These are phyloP conservation scores for Cyclotella choctawhatcheeana DNA, from an alignment of 108 stramenopile genomes.

Conservation along the genomic window DNA sequence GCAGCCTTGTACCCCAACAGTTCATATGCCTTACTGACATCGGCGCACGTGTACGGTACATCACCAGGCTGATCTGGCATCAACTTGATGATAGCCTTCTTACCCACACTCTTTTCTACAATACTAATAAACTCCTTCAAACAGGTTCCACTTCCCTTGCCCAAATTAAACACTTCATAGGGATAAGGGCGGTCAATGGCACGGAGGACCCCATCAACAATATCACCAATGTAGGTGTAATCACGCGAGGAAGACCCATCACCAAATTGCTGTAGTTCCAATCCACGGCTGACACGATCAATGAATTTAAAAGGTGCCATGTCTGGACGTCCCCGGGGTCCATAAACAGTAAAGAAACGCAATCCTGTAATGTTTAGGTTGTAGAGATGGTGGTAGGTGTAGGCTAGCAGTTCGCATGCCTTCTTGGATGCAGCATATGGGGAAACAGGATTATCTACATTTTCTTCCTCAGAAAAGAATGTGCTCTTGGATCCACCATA, in stretches of 20 bases:
- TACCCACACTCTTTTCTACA: conserved; percentile 91
- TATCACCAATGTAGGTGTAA: conserved; percentile 98
- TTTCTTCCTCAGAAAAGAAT: conserved; percentile 93
- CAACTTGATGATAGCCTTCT: conserved; percentile 83
- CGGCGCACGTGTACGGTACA: conserved; percentile 97
- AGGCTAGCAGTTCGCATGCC: conserved; percentile 96
- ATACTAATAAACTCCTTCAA: conserved; percentile 93
- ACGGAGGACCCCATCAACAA: conserved; percentile 96
- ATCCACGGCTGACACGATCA: conserved; percentile 90
- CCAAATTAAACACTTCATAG: conserved; percentile 97
- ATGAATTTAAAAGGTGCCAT: conserved; percentile 99
- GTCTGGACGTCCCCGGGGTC: conserved; percentile 95
- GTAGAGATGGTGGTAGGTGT: conserved; percentile 98
- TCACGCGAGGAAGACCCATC: conserved; percentile 94
- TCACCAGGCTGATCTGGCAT: conserved; percentile 98
- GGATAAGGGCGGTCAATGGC: conserved; percentile 93
- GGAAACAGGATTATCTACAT: conserved; percentile 94
- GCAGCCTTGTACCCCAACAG: conserved; percentile 93
- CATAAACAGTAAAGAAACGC: conserved; percentile 98
- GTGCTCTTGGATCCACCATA: conserved; percentile 94
- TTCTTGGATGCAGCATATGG: conserved; percentile 99
- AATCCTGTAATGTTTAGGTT: conserved; percentile 90
- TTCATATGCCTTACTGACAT: conserved; percentile 87
- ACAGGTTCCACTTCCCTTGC: conserved; percentile 93
- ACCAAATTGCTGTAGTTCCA: conserved; percentile 96